Evolutionary conservation across 2,329 filamentous ascomycete genomes (phyloP).

Genomic region (Talaromyces sp.): DNA sequence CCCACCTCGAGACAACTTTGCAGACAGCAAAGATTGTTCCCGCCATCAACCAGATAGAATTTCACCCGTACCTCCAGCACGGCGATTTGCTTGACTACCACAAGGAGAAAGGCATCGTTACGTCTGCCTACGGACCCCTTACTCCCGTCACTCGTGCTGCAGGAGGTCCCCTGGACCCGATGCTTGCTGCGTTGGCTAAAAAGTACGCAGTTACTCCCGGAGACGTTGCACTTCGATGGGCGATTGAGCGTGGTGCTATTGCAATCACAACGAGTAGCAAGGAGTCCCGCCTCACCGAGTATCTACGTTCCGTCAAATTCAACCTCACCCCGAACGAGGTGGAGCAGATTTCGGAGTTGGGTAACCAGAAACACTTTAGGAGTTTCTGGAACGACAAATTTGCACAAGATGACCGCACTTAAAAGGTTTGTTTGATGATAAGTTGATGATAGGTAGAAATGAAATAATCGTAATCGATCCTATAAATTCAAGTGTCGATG

Average conservation of each 20-base stretch:
- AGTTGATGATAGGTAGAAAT: background rate
- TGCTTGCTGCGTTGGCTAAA: constrained; percentile 51
- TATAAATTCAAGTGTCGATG: background rate
- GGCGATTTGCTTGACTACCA: constrained; percentile 41
- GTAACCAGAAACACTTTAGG: constrained; percentile 49
- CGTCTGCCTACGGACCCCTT: constrained; percentile 42
- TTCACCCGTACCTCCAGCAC: constrained; percentile 54
- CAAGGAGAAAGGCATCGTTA: constrained; percentile 40
- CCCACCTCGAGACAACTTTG: constrained; percentile 47
- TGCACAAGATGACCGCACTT: constrained; percentile 42
- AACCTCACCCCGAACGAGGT: constrained; percentile 58
- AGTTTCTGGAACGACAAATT: constrained; percentile 53
- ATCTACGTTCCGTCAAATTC: constrained; percentile 55
- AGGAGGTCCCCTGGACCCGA: constrained; percentile 53
- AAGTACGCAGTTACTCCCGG: constrained; percentile 59
- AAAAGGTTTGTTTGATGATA: background rate
- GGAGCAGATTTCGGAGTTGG: constrained; percentile 48
- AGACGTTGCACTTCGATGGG: constrained; percentile 59
- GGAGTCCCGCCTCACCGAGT: constrained; percentile 57
- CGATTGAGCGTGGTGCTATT: constrained; percentile 58
- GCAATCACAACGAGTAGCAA: constrained; percentile 59
- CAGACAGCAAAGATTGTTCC: constrained; percentile 45
- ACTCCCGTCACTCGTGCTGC: constrained; percentile 53
- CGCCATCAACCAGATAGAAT: constrained; percentile 51
- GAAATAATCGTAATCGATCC: background rate